Conservation (phyloP, 2,329 filamentous ascomycete genomes). For the Fusarium sarcochroum region DNA sequence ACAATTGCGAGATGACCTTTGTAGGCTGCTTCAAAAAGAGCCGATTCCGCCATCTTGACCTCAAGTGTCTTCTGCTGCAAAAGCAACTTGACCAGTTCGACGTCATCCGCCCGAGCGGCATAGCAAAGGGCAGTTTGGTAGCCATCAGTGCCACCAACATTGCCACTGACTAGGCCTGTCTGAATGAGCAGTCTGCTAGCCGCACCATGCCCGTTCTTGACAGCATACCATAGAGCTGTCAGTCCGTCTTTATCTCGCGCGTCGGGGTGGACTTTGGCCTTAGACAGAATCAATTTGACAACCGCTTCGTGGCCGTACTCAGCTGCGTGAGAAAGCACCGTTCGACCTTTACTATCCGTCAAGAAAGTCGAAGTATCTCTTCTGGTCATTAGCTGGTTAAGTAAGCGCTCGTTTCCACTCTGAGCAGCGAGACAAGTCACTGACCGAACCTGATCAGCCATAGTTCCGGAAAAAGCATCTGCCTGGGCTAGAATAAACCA, state of each 20-base stretch:
- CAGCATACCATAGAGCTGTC: not conserved
- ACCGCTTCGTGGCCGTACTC: not conserved
- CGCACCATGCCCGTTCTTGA: fast-evolving
- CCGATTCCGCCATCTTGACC: not conserved
- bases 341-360: not conserved
- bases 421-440: constrained; percentile 7
- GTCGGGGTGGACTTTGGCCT: not conserved
- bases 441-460: fast-evolving
- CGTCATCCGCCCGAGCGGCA: not conserved
- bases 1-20: fast-evolving
- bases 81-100: not conserved
- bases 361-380: constrained; percentile 3
- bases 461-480: fast-evolving
- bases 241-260: not conserved
- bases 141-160: fast-evolving
- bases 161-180: not conserved
- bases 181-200: not conserved
- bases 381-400: constrained; percentile 5
- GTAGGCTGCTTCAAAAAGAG: not conserved
- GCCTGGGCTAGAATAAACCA: constrained; percentile 1
- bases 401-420: not conserved
- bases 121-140: not conserved
- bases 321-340: constrained; percentile 12
- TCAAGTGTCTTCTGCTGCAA: not conserved
- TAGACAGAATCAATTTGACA: not conserved